These are phyloP conservation scores for Inga laurina DNA, from an alignment of 306 rosid genomes.

Conservation along the genomic window DNA sequence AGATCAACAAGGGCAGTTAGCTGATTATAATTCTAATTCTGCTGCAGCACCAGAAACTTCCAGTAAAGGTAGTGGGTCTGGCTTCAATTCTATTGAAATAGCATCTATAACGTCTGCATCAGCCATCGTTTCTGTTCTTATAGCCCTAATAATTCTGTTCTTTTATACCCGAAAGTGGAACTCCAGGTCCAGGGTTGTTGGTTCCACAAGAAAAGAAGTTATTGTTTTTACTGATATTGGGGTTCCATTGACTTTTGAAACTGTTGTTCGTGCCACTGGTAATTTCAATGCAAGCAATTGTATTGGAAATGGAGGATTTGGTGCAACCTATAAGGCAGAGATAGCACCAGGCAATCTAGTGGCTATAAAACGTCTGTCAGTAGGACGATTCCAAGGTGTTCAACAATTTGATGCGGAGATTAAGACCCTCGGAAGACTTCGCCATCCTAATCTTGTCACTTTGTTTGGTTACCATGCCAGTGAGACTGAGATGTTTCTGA, in stretches of 20 bases:
- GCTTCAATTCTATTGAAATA: conserved; percentile 84
- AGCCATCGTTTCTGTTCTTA: conserved; percentile 83
- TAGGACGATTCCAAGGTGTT: conserved; percentile 89
- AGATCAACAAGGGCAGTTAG: conserved; percentile 50
- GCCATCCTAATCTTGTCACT: conserved; percentile 83
- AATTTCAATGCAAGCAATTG: conserved; percentile 84
- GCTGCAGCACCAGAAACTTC: conserved; percentile 43
- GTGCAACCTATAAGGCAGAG: conserved; percentile 94
- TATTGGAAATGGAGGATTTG: conserved; percentile 96
- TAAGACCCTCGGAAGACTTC: conserved; percentile 89
- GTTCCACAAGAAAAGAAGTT: conserved; percentile 75
- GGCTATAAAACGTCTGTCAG: conserved; percentile 86
- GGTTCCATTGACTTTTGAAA: conserved; percentile 73
- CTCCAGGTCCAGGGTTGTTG: conserved; percentile 64
- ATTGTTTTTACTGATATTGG: conserved; percentile 75
- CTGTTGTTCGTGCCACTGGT: conserved; percentile 77
- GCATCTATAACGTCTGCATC: conserved; percentile 96
- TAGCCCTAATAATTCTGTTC: conserved; percentile 69
- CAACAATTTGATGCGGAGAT: conserved; percentile 91
- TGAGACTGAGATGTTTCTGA: conserved; percentile 88
- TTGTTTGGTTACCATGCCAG: conserved; percentile 90
- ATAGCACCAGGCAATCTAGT: conserved; percentile 60
- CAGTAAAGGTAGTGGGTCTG: conserved; percentile 29
- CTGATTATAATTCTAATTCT: conserved; percentile 37
- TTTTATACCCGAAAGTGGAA: conserved; percentile 84